Evolutionary conservation across 73 alveolate species (phyloP).

Genomic region (Stentor coeruleus): DNA sequence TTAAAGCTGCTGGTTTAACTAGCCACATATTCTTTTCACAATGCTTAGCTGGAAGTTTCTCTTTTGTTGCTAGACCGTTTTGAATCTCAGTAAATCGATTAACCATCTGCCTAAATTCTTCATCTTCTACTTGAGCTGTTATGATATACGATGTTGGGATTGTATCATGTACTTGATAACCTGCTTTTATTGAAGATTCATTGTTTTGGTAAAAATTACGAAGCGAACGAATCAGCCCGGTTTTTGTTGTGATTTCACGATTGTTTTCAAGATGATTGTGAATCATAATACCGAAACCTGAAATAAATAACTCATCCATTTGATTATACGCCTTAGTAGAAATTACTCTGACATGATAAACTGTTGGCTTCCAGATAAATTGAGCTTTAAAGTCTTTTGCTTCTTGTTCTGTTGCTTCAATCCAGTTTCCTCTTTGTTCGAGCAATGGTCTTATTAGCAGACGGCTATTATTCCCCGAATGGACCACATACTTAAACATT

Average conservation of each 20-base stretch:
- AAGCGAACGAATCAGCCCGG: constrained; percentile 59
- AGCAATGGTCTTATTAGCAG: constrained; percentile 31
- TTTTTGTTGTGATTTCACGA: constrained; percentile 43
- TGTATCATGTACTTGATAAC: constrained; percentile 53
- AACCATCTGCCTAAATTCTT: constrained; percentile 30
- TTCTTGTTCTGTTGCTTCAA: constrained; percentile 42
- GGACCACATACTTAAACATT: neutral
- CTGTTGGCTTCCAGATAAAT: constrained; percentile 55
- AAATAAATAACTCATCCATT: neutral
- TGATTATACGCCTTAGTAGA: neutral
- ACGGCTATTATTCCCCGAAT: neutral
- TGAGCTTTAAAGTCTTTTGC: constrained; percentile 35
- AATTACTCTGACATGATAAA: constrained; percentile 40
- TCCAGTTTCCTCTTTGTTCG: constrained; percentile 54
- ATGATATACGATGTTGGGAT: constrained; percentile 59
- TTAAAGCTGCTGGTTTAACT: constrained; percentile 82
- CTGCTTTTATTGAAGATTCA: constrained; percentile 42
- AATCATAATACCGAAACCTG: constrained; percentile 9
- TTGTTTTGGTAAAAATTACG: constrained; percentile 41
- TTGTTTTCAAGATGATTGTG: constrained; percentile 54
- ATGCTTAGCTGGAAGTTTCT: constrained; percentile 69
- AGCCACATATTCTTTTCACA: constrained; percentile 87
- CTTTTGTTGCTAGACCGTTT: constrained; percentile 46
- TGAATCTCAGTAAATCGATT: constrained; percentile 41
- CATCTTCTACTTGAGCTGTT: constrained; percentile 44